Base-by-base conservation (phyloP, 768 basidiomycete species). In the Leccinum aurantiacum region DNA sequence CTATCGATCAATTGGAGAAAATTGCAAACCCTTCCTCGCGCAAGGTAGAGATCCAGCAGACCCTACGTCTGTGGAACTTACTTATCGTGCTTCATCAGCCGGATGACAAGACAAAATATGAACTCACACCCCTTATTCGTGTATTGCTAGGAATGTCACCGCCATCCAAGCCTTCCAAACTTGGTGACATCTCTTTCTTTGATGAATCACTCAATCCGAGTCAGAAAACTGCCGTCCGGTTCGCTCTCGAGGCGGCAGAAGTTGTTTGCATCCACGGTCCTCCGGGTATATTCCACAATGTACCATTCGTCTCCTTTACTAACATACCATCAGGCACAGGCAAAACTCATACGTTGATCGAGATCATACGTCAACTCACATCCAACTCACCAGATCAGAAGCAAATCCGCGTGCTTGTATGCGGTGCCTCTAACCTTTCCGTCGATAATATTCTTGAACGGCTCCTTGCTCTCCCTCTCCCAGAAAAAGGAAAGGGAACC, bases 221-320 rank as follows among this genome's bases (percentile, higher is more conserved):
- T 65, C 97, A 99, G 70, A 87, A 87, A 70, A 80, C 83, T 13
- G 96, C 95, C 1, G 85, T 98, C 33, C 78, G 75, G 54, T 95
- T 97, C 68, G 88, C 89, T n/a, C 73, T 99, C 6, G 84, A 84
- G 62, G 85, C 91, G 0, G 80, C 83, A 5, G 89, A 96, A 70
- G 83, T 98, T 0, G 93, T 92, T 1, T 93, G 93, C 65, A 94
- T 99, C 25, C 95, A 98, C 68, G 97, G 97, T 0, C 97, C 97
- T n/a, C 97, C 97, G 61, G 96, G 96, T 84, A 69, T 6, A 35
- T 31, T 33, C 9, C 19, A 14, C 53, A 8, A 1, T 14, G 4
- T 19, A 41, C 25, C 35, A 10, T 3, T 3, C 13, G 13, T n/a
- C 8, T 5, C 19, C 29, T 44, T 48, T 11, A 35, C 37, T 7